Evolutionary conservation across 2,329 filamentous ascomycete species (phyloP), one percentile per base, ranked within the genome.

Genomic region (Cercospora beticola): DNA sequence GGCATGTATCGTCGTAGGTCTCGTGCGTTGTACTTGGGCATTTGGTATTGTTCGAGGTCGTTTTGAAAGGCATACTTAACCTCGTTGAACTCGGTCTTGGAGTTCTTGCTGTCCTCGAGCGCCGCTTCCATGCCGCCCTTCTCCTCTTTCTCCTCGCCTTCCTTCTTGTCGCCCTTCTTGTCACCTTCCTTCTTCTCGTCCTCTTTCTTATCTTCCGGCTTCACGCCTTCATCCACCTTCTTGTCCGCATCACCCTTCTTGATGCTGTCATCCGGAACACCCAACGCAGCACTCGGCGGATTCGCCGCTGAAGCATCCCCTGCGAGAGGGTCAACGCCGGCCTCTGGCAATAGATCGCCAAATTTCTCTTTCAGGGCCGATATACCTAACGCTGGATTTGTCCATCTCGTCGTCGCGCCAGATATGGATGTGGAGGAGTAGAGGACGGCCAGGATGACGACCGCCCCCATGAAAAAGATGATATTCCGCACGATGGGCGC

Each of bases 61-160:
- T 59, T 16, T 26, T 72, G 68, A 33, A 72, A 72, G 14, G 40
- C 31, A 33, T 66, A 71, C 43, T 71, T 71, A 28, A 62, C 56
- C 26, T 68, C 67, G 18, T 71, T 70, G 70, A 71, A 71, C 49
- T 68, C 67, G 8, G 65, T 63, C 31, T 64, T 63, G 52, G 59
- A 23, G n/a, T 65, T 65, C 28, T 54, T 62, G 52, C 46, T 49
- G 16, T 66, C 62, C 54, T 69, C 64, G 23, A 69, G 60, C 43
- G 67, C 67, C 52, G 40, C 18, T 5, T 61, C 46, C 66, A 68
- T 68, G 26, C 56, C 57, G n/a, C 18, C 36, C 62, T 64, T 58
- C 60, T 63, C 61, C 18, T 52, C 26, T 30, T 56, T 28, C n/a
- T 58, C 26, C 49, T 56, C 23, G 10, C 57, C 64, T 30, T 52